Evolutionary conservation across 768 basidiomycete genomes (phyloP), one percentile per base, ranked within the genome.

Genomic region (Porphyrellus cyaneotinctus): DNA sequence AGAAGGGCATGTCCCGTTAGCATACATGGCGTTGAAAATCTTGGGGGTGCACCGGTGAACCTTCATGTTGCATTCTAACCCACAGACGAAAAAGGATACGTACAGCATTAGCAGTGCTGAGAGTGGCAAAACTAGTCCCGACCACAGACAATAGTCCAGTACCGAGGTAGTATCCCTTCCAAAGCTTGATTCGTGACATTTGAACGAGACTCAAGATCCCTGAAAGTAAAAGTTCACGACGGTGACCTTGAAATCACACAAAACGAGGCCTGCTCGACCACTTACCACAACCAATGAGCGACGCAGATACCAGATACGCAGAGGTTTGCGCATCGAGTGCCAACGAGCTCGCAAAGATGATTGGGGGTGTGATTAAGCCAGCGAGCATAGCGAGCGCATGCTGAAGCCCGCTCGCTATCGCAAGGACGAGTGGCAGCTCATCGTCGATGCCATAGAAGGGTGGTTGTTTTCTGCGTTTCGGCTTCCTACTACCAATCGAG

Each of bases 91-190:
- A 38, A 11, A 6, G 28, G 30, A 13, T 3, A 69, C 82, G 3
- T 56, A 86, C 85, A 4, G 86, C 76, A 60, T 79, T 78, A 2
- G 85, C 88, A 1, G 87, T 87, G 42, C 83, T 85, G 13, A 92
- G 74, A 0, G 88, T 89, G 6, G 88, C 78, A 60, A 91, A 91
- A 60, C 84, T 87, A 1, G 85, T 88, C 17, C 90, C 91, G 6
- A 91, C 88, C 17, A 92, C 88, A 8, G 83, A 84, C 49, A 93
- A 75, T 18, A 92, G 69, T 0, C 91, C 91, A n/a, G 88, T 90
- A 3, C 88, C 87, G 17, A 91, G 74, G 55, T 82, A 83, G 60
- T 88, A 89, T 2, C 80, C 75, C 14, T 73, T 67, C 56, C 79
- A 84, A 1, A 91, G 73, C 33, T 70, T 76, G 37, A 87, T 58